Evolutionary conservation across 257 asterid genomes (phyloP), one percentile per base, ranked within the genome.

Genomic region (Salvia hispanica): DNA sequence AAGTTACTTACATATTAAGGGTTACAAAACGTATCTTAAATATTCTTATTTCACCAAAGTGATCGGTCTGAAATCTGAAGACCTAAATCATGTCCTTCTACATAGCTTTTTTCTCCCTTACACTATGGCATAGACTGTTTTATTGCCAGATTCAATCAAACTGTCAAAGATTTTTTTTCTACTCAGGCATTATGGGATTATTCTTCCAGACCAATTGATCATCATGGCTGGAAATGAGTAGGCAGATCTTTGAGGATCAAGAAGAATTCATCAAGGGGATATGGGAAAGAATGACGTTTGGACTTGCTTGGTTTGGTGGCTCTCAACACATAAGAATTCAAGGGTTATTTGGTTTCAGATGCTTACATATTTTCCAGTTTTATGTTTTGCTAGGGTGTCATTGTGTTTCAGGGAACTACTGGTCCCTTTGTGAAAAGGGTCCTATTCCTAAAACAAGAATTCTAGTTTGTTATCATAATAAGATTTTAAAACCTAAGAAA

Each of bases 401-500:
- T 7, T 11, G 6, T 42, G 12, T n/a, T 55, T 56, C 10, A 21
- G n/a, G 39, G 42, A n/a, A 15, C 2, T 45, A 57, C 45, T 33
- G 6, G 36, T 13, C 45, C 18, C 28, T n/a, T 36, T 7, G 12
- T 36, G 39, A 58, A 7, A 59, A 14, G 4, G n/a, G 34, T 59
- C 64, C 46, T 58, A 2, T 9, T 37, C 34, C 64, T 15, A 14
- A 50, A 56, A 55, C 28, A 50, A 5, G 7, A 31, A 12, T 37
- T 40, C 10, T 21, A 15, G 53, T 42, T 18, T 60, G 52, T 40
- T 43, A 60, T 60, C 50, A 42, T 18, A 44, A 28, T 25, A 25
- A 25, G 13, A 46, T 15, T 68, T 54, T 48, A 54, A 60, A 25
- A 39, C 68, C 52, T 62, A 45, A 14, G 21, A 63, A 47, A 7